Evolutionary conservation across 225 moss, liverwort and hornwort genomes (phyloP).

Genomic region (Asterella californica): DNA sequence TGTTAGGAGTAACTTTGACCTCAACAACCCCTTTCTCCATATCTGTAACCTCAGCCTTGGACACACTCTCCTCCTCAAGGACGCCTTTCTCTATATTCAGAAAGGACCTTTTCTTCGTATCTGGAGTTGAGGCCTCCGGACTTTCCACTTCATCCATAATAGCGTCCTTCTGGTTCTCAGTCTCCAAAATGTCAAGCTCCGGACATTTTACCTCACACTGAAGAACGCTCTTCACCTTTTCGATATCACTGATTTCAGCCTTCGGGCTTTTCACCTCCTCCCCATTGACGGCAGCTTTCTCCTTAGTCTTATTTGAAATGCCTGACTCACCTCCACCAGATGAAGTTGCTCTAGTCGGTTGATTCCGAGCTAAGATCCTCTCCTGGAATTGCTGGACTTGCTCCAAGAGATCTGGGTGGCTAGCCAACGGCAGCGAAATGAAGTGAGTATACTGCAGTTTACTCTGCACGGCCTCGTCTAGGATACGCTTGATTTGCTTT

Average conservation of each 20-base stretch:
- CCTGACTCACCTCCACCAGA: not conserved
- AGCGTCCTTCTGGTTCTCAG: not conserved
- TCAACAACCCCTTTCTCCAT: constrained; percentile 10
- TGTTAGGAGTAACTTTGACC: constrained; percentile 22
- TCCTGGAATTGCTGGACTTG: constrained; percentile 58
- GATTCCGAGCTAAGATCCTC: constrained; percentile 44
- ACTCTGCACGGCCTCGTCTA: constrained; percentile 55
- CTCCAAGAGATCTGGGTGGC: constrained; percentile 52
- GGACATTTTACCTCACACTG: not conserved
- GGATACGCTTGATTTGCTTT: constrained; percentile 32
- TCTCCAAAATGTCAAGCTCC: not conserved
- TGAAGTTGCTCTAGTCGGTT: constrained; percentile 12
- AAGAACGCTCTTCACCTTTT: not conserved
- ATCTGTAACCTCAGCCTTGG: not conserved
- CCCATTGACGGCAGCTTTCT: not conserved
- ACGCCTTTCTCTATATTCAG: not conserved
- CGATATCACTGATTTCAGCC: not conserved
- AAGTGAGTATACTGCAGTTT: constrained; percentile 83
- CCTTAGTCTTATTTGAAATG: not conserved
- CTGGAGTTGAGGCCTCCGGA: not conserved
- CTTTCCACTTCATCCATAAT: not conserved
- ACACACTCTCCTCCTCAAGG: not conserved
- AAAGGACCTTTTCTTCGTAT: too few species aligned
- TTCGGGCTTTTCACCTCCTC: not conserved
- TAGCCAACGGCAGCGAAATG: constrained; percentile 74